Conservation (phyloP, 768 basidiomycete genomes). For the Filobasidium floriforme region DNA sequence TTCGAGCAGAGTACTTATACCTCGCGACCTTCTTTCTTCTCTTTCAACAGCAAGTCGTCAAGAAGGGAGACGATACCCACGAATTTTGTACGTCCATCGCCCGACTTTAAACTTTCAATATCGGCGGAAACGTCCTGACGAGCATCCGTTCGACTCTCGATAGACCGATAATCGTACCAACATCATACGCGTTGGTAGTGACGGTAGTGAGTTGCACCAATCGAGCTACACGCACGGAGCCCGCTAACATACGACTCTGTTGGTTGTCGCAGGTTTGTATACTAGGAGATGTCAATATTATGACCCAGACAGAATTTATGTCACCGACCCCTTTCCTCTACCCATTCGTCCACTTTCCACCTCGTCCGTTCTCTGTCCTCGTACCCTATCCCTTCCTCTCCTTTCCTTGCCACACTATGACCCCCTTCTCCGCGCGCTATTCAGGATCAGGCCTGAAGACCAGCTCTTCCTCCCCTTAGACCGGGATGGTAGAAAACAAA, state of each 20-base stretch:
- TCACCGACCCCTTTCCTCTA: background rate
- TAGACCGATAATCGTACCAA: conserved; percentile 30
- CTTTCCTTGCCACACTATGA: too few species aligned
- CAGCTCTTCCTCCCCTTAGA: too few species aligned
- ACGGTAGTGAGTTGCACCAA: too few species aligned
- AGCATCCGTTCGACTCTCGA: background rate
- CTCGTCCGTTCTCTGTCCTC: too few species aligned
- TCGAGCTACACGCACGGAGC: too few species aligned
- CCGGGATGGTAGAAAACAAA: too few species aligned
- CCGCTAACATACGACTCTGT: background rate
- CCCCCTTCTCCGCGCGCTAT: too few species aligned
- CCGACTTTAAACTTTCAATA: background rate
- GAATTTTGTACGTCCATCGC: conserved; percentile 67
- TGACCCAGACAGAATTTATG: background rate
- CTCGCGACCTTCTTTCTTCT: conserved; percentile 23
- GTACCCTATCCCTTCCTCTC: too few species aligned
- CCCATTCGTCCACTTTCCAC: background rate
- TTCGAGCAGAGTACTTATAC: conserved; percentile 17
- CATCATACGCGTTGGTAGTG: too few species aligned
- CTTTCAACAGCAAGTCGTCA: conserved; percentile 77
- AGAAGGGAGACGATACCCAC: conserved; percentile 88
- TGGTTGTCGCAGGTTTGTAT: background rate
- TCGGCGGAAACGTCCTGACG: background rate
- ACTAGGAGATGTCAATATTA: background rate
- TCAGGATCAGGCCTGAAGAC: too few species aligned